Conservation (phyloP, 2,329 filamentous ascomycete genomes). For the Hypoxylon sp. region DNA sequence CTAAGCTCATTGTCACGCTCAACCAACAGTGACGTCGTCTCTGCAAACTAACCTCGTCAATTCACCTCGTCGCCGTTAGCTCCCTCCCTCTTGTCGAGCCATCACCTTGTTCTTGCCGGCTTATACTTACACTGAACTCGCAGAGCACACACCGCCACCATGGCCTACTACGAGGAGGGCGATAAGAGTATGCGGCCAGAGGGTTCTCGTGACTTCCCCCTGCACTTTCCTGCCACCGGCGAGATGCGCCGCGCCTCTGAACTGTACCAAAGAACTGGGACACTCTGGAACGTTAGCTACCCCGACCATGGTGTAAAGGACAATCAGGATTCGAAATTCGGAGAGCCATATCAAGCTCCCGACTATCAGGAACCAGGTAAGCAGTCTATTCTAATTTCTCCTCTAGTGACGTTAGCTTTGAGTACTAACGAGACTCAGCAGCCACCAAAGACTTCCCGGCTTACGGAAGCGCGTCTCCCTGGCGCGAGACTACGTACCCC, state of each 20-base stretch:
- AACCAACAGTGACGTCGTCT: neutral
- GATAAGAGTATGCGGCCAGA: constrained; percentile 8
- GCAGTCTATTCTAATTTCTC: neutral
- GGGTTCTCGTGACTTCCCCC: constrained; percentile 16
- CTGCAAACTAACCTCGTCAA: neutral
- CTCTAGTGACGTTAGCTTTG: neutral
- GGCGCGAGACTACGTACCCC: neutral
- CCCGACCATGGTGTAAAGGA: neutral
- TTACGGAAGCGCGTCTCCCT: neutral
- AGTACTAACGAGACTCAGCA: neutral
- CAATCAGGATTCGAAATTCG: neutral
- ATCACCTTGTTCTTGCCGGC: neutral
- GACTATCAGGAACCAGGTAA: neutral
- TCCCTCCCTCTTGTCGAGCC: neutral
- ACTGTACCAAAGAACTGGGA: neutral
- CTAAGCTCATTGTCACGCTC: neutral
- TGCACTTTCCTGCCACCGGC: neutral
- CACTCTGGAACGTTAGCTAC: neutral
- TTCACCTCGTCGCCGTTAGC: neutral
- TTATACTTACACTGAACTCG: neutral
- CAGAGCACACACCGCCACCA: neutral
- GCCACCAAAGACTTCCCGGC: constrained; percentile 7
- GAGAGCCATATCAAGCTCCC: neutral
- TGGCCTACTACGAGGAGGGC: neutral
- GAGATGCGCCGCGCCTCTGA: neutral